These are phyloP conservation scores for Pichia sp. DNA, from an alignment of 1,139 yeast species.

Conservation along the genomic window DNA sequence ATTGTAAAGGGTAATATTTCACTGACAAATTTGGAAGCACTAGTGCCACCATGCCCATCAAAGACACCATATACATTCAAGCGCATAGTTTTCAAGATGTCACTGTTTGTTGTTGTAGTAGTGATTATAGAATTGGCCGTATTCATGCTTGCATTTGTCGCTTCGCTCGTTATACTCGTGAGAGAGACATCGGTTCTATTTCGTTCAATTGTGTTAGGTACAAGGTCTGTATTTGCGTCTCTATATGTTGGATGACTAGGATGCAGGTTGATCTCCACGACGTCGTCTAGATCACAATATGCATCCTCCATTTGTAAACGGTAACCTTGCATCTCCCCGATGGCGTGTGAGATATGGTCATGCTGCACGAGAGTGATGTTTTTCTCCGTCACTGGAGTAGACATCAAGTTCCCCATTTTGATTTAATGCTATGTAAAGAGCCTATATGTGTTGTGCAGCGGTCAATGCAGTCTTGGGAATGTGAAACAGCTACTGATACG, in stretches of 20 bases:
- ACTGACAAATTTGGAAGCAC: slow-evolving; percentile 50
- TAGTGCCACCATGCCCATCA: slow-evolving; percentile 76
- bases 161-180: slow-evolving; percentile 2
- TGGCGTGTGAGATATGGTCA: slow-evolving; percentile 44
- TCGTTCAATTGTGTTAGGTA: slow-evolving; percentile 2
- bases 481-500: too few species aligned
- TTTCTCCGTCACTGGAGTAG: slow-evolving; percentile 72
- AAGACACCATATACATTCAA: slow-evolving; percentile 64
- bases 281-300: slow-evolving; percentile 39
- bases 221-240: neutral
- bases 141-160: slow-evolving; percentile 1
- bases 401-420: slow-evolving; percentile 74
- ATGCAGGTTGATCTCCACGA: slow-evolving; percentile 14
- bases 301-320: slow-evolving; percentile 76
- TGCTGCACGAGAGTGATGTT: slow-evolving; percentile 35
- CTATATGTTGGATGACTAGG: too few species aligned
- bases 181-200: slow-evolving; percentile 1
- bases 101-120: neutral
- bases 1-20: slow-evolving; percentile 30
- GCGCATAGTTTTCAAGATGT: slow-evolving; percentile 15
- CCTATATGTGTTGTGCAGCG: too few species aligned
- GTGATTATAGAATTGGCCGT: slow-evolving; percentile 1
- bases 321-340: slow-evolving; percentile 79
- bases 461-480: too few species aligned
- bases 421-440: too few species aligned